These are phyloP conservation scores for Iris macrosiphon DNA, from an alignment of 106 monocot genomes.

Conservation along the genomic window DNA sequence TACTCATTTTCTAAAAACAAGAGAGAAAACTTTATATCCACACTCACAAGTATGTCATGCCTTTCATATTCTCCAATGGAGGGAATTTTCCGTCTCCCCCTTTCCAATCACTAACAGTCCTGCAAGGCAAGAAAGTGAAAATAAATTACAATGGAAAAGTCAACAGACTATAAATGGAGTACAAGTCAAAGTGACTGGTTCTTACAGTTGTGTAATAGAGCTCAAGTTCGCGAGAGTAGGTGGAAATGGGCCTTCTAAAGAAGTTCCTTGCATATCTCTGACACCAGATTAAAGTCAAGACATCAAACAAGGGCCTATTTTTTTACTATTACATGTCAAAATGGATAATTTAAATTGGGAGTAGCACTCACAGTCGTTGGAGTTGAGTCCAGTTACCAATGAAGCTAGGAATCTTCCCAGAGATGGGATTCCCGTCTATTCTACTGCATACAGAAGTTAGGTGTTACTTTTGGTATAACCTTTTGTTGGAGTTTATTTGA, in stretches of 20 bases:
- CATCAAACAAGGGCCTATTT: background rate
- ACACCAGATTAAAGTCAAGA: background rate
- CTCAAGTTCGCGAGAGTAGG: conserved; percentile 19
- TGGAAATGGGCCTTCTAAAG: conserved; percentile 52
- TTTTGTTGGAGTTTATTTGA: no score
- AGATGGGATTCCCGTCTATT: conserved; percentile 44
- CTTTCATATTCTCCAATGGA: conserved; percentile 30
- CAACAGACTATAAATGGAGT: no score
- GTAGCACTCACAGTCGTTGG: conserved; percentile 29
- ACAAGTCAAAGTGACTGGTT: background rate
- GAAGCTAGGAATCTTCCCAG: conserved; percentile 54
- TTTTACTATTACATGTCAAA: background rate
- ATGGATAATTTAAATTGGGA: background rate
- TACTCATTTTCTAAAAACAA: no score
- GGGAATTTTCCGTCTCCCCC: conserved; percentile 38
- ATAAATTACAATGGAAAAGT: background rate
- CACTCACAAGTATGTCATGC: conserved; percentile 27
- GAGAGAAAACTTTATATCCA: no score
- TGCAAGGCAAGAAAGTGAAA: conserved; percentile 10
- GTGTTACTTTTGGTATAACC: no score
- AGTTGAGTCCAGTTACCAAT: conserved; percentile 53
- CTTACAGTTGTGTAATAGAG: conserved; percentile 35
- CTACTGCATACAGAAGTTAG: conserved; percentile 26
- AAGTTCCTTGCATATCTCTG: conserved; percentile 64
- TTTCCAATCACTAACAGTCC: conserved; percentile 40